Base-by-base conservation (phyloP, 495 filamentous ascomycete genomes). In the Diplogelasinospora grovesii region DNA sequence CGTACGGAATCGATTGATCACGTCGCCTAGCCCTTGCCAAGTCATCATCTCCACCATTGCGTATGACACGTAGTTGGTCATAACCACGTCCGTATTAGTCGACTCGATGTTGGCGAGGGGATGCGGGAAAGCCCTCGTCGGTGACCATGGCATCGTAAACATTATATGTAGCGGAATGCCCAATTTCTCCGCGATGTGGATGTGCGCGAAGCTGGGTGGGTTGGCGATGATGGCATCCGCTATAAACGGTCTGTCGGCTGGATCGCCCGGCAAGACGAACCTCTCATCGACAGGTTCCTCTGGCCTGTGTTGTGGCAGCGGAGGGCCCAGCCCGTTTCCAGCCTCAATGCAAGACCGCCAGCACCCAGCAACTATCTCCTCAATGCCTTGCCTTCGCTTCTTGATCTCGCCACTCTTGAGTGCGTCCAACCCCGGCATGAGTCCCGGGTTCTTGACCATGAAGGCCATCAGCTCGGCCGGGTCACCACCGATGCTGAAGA, bases 381-480 rank as follows among this genome's bases (percentile, higher is more conserved):
- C 71, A 64, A 86, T 84, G 8, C 73, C 72, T 24, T 73, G 63
- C 6, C 82, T 61, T 20, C 78, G 61, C 28, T 64, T 62, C 9
- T 66, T 70, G 47, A 86, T 74, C 50, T 85, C 82, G 8, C 83
- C 83, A 24, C 66, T 71, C 46, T 75, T 80, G 14, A 86, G 60
- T 0, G 79, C 75, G 15, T 82, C 73, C 15, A 85, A 53, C 1
- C 66, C 73, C 0, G 82, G 83, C 28, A 86, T 77, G 55, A 86
- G 60, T 0, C 82, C 81, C 0, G 82, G 83, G 59, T 86, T 83
- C 57, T 86, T 86, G 25, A 86, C 82, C 82, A 86, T 86, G 50
- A 83, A 86, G 3, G 82, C 83, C 83, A 86, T 86, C 23, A 86
- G 56, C 60, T 86, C 78, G 1, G 78, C 70, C 4, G 83, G 83